These are phyloP conservation scores for Hortaea sp. DNA, from an alignment of 2,329 filamentous ascomycete genomes.

Conservation along the genomic window DNA sequence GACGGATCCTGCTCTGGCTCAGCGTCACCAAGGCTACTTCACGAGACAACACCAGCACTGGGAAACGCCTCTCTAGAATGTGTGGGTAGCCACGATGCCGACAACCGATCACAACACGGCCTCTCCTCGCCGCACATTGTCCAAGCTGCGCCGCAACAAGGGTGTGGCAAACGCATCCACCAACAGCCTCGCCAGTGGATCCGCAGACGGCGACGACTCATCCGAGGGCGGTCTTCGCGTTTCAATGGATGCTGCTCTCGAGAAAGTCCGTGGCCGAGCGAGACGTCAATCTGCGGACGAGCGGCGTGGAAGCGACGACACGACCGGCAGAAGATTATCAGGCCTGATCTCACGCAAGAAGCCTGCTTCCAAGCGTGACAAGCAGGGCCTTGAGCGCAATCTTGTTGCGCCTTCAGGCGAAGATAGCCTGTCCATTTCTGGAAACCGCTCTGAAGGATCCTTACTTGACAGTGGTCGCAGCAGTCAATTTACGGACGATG, in stretches of 20 bases:
- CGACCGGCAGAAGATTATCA: conserved; percentile 36
- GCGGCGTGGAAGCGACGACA: conserved; percentile 29
- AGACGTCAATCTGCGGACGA: conserved; percentile 30
- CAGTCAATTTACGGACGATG: conserved; percentile 42
- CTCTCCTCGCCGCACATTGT: conserved; percentile 16
- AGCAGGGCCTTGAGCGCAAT: conserved; percentile 9
- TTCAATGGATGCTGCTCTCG: conserved; percentile 30
- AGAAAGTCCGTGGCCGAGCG: conserved; percentile 28
- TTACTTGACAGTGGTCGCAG: conserved; percentile 36
- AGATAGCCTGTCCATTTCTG: conserved; percentile 3
- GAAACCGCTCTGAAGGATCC: conserved; percentile 20
- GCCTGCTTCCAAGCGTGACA: conserved; percentile 16
- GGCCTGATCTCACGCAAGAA: conserved; percentile 31
- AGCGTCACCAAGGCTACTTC: no score
- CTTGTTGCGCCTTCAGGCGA: conserved; percentile 28
- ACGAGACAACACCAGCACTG: no score
- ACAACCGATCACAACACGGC: conserved; percentile 1
- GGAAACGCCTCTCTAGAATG: no score
- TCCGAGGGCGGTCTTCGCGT: conserved; percentile 18
- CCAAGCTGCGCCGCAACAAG: conserved; percentile 21
- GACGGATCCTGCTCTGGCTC: no score
- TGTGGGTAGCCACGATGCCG: background rate
- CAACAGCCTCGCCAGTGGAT: conserved; percentile 17
- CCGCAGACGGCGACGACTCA: conserved; percentile 16
- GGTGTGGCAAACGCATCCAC: conserved; percentile 18